Conservation (phyloP, 2,329 filamentous ascomycete genomes). For the Grosmannia clavigera region DNA sequence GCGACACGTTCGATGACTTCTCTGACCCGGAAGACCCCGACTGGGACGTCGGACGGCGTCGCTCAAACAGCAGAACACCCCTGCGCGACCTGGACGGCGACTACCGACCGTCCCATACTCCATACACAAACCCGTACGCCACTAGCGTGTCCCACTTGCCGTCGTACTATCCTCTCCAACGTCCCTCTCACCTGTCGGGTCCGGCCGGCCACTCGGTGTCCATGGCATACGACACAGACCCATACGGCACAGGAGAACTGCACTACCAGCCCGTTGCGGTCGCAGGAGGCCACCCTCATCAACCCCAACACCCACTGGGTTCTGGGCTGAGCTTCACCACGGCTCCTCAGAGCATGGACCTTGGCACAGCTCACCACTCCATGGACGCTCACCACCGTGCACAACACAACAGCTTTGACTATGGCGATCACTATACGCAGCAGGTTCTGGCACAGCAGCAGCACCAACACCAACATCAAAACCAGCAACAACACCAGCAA, state of each 20-base stretch:
- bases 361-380: neutral
- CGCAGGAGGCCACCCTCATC: constrained; percentile 8
- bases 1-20: constrained; percentile 26
- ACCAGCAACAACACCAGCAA: constrained; percentile 4
- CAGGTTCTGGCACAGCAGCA: constrained; percentile 1
- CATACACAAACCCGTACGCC: constrained; percentile 10
- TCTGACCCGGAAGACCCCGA: constrained; percentile 29
- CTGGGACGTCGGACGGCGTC: constrained; percentile 23
- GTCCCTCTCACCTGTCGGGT: constrained; percentile 22
- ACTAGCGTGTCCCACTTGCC: constrained; percentile 5
- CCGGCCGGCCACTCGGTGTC: constrained; percentile 24
- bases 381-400: neutral
- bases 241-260: constrained; percentile 14
- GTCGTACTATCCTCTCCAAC: constrained; percentile 1
- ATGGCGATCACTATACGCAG: constrained; percentile 4
- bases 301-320: neutral
- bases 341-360: neutral
- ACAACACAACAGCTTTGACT: neutral
- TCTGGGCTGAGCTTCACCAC: neutral
- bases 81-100: constrained; percentile 20
- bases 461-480: constrained; percentile 3
- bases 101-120: constrained; percentile 13
- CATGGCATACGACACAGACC: constrained; percentile 21
- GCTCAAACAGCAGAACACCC: constrained; percentile 19
- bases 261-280: constrained; percentile 23